Evolutionary conservation across 441 rosid species (phyloP), one percentile per base, ranked within the genome.

Genomic region (Iberis amara): DNA sequence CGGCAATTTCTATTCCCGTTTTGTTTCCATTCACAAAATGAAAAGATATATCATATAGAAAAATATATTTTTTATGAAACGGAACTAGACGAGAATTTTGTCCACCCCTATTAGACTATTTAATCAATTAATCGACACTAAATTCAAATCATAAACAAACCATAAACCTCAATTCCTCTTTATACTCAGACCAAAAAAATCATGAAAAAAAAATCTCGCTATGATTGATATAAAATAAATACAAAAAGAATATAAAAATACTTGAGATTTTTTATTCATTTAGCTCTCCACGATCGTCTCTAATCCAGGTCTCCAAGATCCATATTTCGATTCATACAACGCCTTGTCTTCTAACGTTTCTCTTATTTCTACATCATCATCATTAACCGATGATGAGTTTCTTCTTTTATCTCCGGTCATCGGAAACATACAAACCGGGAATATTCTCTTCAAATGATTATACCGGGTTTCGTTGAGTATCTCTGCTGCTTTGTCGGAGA

Each of bases 281-380:
- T 54, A 66, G 66, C 61, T 67, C 30, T 67, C 72, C 55, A 49
- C 68, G 52, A 67, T 67, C 11, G 72, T 67, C 58, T 62, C 68
- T 53, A 62, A 62, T 13, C 33, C 62, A 44, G 72, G 72, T 33
- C 64, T 68, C 72, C 72, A 68, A 15, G 72, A 44, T 56, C 68
- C 64, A 55, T 68, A 30, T 23, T 44, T 67, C 0, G 45, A 47
- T 35, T 66, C 70, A n/a, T 59, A 53, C n/a, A 50, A 5, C n/a
- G 51, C 49, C 11, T 65, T 59, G 0, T 66, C 71, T 38, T 60
- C 71, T 30, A 48, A 27, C 37, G 52, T 24, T 66, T 42, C 62
- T 47, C 62, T 55, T 40, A 43, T 44, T 5, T 68, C 60, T 41
- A 51, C 59, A 50, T 48, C 43, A 23, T 35, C 51, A 11, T 62